Base-by-base conservation (phyloP, 768 basidiomycete genomes). In the Coprinellus aureogranulatus region DNA sequence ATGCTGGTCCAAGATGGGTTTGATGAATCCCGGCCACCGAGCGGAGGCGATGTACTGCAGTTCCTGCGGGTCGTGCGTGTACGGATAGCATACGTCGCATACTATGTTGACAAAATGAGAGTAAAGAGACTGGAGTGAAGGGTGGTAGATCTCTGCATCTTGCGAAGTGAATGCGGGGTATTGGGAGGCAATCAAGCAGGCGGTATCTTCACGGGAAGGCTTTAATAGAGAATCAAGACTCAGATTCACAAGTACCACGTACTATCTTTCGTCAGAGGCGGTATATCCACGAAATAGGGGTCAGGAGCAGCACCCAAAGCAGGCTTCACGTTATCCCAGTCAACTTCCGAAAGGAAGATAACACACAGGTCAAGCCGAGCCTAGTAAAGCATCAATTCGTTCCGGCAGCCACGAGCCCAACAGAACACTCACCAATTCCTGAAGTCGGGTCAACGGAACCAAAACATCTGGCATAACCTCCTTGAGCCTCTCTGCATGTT, bases 11-110 rank as follows among this genome's bases (percentile, higher is more conserved):
- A 90, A 66, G 14, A 92, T 65, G 0, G 90, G 90, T 54, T 84
- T 80, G 1, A 87, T 80, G 62, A 91, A 92, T 2, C 85, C 87
- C 0, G 90, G 89, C 90, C 92, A 93, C 22, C 86, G 79, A 5
- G 91, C 88, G 0, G 87, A 85, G 2, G 88, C 83, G 27, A 93
- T 80, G 64, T 92, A 93, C 42, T 81, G 79, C 1, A 93, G 75
- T 65, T 93, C 91, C 49, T 82, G 67, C 0, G 84, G 81, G 64
- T 92, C 86, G 40, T 78, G 80, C 2, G 82, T 85, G 68, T 86
- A 91, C 5, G 83, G 77, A 22, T 79, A 79, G 65, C 90, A 85
- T 28, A 82, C 75, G 47, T 82, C 80, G 65, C 82, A 83, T 2
- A 93, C 68, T 10, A 81, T 74, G 6, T 80, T 74, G 20, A 78